Evolutionary conservation across 495 filamentous ascomycete genomes (phyloP).

Genomic region (Neurospora discreta): DNA sequence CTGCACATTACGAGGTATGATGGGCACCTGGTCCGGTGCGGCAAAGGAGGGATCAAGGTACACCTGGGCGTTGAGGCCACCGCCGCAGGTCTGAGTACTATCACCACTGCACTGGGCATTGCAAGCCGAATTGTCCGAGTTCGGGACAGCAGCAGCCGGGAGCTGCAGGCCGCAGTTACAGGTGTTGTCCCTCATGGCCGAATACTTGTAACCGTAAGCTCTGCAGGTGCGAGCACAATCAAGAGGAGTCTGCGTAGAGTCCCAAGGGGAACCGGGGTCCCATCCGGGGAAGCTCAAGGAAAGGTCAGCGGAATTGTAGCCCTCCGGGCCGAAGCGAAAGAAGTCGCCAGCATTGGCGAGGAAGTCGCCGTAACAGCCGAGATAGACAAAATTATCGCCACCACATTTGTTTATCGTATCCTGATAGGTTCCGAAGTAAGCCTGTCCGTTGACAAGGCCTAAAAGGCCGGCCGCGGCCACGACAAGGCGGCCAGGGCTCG

Average conservation of each 20-base stretch:
- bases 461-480: conserved; percentile 15
- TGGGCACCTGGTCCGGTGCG: background rate
- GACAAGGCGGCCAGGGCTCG: conserved; percentile 13
- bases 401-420: conserved; percentile 3
- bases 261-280: conserved; percentile 8
- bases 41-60: conserved; percentile 14
- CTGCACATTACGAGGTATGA: background rate
- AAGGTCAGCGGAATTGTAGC: conserved; percentile 4
- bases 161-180: conserved; percentile 16
- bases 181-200: conserved; percentile 9
- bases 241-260: conserved; percentile 16
- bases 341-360: background rate
- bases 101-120: conserved; percentile 8
- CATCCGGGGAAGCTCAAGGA: conserved; percentile 11
- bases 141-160: background rate
- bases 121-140: background rate
- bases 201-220: conserved; percentile 17
- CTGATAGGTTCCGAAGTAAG: conserved; percentile 7
- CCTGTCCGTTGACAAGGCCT: conserved; percentile 14
- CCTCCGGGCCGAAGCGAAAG: conserved; percentile 6
- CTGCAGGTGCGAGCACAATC: conserved; percentile 16
- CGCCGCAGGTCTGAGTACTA: conserved; percentile 7
- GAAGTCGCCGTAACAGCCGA: conserved; percentile 13
- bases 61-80: conserved; percentile 2
- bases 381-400: conserved; percentile 9